These are phyloP conservation scores for Camellia sinensis DNA, from an alignment of 148 eudicot genomes.

Conservation along the genomic window DNA sequence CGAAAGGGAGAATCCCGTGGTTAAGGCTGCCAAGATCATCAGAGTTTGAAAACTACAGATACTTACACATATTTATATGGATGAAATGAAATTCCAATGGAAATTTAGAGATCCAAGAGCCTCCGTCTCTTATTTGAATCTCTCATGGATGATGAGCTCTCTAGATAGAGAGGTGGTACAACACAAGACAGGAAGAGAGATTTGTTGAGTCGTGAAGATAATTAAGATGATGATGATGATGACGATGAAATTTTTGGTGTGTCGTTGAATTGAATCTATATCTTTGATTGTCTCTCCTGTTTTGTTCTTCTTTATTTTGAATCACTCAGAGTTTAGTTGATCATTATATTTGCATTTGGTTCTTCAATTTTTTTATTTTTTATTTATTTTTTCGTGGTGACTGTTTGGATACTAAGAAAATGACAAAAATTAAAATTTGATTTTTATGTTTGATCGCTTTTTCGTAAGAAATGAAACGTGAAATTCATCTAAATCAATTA, in stretches of 20 bases:
- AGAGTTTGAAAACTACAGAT: constrained; percentile 15
- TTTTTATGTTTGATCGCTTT: background rate
- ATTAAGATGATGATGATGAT: background rate
- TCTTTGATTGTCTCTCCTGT: background rate
- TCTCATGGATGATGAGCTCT: background rate
- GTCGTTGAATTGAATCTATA: background rate
- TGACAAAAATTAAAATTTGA: background rate
- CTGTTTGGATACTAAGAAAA: background rate
- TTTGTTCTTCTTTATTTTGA: too few relatives aligned
- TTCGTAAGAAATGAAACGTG: background rate
- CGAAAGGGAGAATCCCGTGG: constrained; percentile 42
- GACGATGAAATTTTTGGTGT: background rate
- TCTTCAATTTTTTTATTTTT: background rate
- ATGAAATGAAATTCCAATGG: background rate
- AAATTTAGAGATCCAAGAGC: background rate
- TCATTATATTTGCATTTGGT: background rate
- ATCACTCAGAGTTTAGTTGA: background rate
- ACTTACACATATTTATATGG: background rate
- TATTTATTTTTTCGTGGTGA: too few relatives aligned
- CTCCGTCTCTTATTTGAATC: background rate
- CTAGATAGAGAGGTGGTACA: background rate
- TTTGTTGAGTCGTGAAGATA: background rate
- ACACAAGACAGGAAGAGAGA: background rate
- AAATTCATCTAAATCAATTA: too few relatives aligned
- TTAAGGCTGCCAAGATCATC: constrained; percentile 38